Conservation (phyloP, 768 basidiomycete genomes). For the Tricholomella constricta region DNA sequence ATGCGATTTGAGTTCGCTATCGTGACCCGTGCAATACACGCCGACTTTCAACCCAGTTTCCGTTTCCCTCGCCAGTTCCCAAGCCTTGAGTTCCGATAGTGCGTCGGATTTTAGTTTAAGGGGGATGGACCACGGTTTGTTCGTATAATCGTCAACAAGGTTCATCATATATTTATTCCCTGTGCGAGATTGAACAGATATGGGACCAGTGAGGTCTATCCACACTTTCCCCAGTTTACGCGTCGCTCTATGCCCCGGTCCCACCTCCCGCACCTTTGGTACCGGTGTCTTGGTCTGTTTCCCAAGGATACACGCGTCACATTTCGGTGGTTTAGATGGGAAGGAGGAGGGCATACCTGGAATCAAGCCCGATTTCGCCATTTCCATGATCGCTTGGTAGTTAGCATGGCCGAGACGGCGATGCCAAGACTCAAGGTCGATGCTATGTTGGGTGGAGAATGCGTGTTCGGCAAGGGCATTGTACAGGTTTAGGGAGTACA, state of each 20-base stretch:
- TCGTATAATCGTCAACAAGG: too few relatives aligned
- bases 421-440: background rate
- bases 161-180: too few relatives aligned
- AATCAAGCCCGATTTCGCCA: background rate
- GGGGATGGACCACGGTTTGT: slow-evolving; percentile 23
- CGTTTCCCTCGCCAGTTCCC: too few relatives aligned
- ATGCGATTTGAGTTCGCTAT: slow-evolving; percentile 25
- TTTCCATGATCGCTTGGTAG: slow-evolving; percentile 8
- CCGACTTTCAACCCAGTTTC: too few relatives aligned
- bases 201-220: background rate
- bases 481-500: slow-evolving; percentile 2
- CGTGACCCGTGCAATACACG: too few relatives aligned
- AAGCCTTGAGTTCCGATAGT: slow-evolving; percentile 21
- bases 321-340: too few relatives aligned
- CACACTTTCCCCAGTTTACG: too few relatives aligned
- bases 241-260: too few relatives aligned
- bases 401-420: slow-evolving; percentile 5
- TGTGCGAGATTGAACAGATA: background rate
- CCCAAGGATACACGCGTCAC: too few relatives aligned
- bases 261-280: slow-evolving; percentile 28
- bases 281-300: slow-evolving; percentile 35
- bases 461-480: background rate
- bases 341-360: too few relatives aligned
- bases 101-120: slow-evolving; percentile 29
- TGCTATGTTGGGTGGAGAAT: background rate